phyloP scores from a whole-genome alignment of 305 asterid species.

The Fraxinus angustifolia region DNA sequence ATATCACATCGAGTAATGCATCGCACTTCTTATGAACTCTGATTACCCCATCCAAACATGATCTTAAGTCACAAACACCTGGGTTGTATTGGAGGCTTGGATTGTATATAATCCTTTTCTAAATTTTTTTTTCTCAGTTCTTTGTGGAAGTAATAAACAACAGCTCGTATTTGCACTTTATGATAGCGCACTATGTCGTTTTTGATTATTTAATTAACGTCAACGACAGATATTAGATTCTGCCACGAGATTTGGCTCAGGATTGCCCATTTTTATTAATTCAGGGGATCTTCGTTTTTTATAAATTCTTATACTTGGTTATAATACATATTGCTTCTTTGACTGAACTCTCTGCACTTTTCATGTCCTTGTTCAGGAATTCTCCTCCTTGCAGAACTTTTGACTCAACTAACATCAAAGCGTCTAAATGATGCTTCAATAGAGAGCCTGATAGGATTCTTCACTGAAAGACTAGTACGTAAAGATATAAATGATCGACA shows the following conservation, averaged over 20 bases:
- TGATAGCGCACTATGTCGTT: background rate
- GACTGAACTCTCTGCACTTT: constrained; percentile 7
- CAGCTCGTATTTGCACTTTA: background rate
- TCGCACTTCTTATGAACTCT: background rate
- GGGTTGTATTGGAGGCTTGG: background rate
- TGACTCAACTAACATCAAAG: constrained; percentile 51
- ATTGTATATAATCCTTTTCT: background rate
- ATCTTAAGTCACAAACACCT: background rate
- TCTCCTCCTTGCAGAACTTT: constrained; percentile 73
- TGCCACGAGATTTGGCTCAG: background rate
- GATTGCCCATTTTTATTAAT: background rate
- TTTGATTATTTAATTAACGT: background rate
- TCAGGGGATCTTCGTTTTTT: background rate
- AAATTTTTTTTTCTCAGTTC: background rate
- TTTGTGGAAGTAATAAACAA: background rate
- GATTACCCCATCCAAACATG: background rate
- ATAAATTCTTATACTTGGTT: background rate
- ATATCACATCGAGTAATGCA: background rate
- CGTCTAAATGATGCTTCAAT: constrained; percentile 54
- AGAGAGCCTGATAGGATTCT: constrained; percentile 73
- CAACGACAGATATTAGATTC: constrained; percentile 9
- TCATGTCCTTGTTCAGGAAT: constrained; percentile 50
- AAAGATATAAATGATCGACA: constrained; percentile 21
- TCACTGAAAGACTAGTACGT: constrained; percentile 87
- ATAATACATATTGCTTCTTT: constrained; percentile 12